Conservation (phyloP, 495 filamentous ascomycete species). For the Antarctomyces pellizariae region DNA sequence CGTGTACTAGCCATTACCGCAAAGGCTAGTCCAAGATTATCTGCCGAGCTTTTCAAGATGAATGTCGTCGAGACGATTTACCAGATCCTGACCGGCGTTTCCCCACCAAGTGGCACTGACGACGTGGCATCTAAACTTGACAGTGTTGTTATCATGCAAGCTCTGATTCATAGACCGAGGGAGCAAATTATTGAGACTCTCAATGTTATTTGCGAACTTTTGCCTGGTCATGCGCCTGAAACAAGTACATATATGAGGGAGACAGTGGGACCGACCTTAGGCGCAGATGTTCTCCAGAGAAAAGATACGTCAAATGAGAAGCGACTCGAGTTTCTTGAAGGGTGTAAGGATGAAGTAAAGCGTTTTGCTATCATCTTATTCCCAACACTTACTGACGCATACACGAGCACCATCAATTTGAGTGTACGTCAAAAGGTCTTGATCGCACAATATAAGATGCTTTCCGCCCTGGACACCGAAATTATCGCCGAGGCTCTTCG, state of each 20-base stretch:
- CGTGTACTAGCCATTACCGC: constrained; percentile 73
- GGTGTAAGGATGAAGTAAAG: constrained; percentile 64
- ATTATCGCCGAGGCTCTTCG: constrained; percentile 74
- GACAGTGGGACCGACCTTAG: constrained; percentile 17
- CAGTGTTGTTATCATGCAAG: constrained; percentile 96
- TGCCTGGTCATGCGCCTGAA: constrained; percentile 39
- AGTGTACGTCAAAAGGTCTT: constrained; percentile 92
- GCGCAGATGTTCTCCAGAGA: constrained; percentile 13
- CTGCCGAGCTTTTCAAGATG: constrained; percentile 84
- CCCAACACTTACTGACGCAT: constrained; percentile 89
- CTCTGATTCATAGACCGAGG: constrained; percentile 83
- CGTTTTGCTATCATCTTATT: constrained; percentile 90
- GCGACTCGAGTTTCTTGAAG: constrained; percentile 49
- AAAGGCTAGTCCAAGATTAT: constrained; percentile 65
- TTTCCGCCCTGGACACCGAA: constrained; percentile 70
- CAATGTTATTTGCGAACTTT: constrained; percentile 90
- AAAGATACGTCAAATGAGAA: constrained; percentile 51
- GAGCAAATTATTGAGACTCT: constrained; percentile 95
- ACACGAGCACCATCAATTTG: constrained; percentile 95
- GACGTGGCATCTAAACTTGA: constrained; percentile 79
- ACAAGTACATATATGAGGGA: constrained; percentile 27
- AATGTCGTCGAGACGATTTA: constrained; percentile 95
- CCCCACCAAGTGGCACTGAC: constrained; percentile 57
- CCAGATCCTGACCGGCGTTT: constrained; percentile 92
- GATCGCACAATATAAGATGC: constrained; percentile 88